A percentile compares a stretch with the other conserved stretches of the same genome.
These are phyloP conservation scores for Galerina sulciceps DNA, from an alignment of 768 basidiomycete genomes.

Conservation along the genomic window DNA sequence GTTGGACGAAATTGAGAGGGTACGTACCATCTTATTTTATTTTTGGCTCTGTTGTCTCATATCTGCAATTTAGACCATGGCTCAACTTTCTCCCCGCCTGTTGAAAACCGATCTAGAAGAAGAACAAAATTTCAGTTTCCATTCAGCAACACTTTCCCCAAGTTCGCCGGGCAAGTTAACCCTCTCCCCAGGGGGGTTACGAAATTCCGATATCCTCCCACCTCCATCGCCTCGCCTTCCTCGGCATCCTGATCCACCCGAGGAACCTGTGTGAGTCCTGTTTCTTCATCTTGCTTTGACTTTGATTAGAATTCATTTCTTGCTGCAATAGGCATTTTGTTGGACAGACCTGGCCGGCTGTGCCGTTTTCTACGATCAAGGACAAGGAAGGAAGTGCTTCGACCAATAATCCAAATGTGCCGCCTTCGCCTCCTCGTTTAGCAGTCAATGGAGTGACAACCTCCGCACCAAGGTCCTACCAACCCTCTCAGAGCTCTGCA, in stretches of 20 bases:
- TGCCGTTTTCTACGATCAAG: slow-evolving; percentile 42
- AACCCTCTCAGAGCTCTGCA: slow-evolving; percentile 27
- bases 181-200: slow-evolving; percentile 17
- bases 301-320: slow-evolving; percentile 1
- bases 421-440: slow-evolving; percentile 62
- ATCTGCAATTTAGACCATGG: slow-evolving; percentile 52
- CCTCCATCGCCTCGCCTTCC: slow-evolving; percentile 43
- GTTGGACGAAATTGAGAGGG: slow-evolving; percentile 82
- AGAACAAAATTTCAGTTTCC: slow-evolving; percentile 32
- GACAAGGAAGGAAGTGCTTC: slow-evolving; percentile 21
- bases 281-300: slow-evolving; percentile 5
- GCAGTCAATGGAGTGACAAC: slow-evolving; percentile 74
- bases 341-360: slow-evolving; percentile 42
- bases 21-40: slow-evolving; percentile 17
- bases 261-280: slow-evolving; percentile 22
- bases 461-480: slow-evolving; percentile 54
- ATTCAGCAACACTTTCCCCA: slow-evolving; percentile 35
- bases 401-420: slow-evolving; percentile 28
- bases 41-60: background rate
- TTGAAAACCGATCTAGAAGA: slow-evolving; percentile 45
- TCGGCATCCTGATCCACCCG: slow-evolving; percentile 33
- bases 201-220: slow-evolving; percentile 33
- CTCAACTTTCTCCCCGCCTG: slow-evolving; percentile 66
- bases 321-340: slow-evolving; percentile 5
- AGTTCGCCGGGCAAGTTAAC: slow-evolving; percentile 31